Conservation (phyloP, 2,329 filamentous ascomycete genomes). For the Dothiorella sarmentorum region DNA sequence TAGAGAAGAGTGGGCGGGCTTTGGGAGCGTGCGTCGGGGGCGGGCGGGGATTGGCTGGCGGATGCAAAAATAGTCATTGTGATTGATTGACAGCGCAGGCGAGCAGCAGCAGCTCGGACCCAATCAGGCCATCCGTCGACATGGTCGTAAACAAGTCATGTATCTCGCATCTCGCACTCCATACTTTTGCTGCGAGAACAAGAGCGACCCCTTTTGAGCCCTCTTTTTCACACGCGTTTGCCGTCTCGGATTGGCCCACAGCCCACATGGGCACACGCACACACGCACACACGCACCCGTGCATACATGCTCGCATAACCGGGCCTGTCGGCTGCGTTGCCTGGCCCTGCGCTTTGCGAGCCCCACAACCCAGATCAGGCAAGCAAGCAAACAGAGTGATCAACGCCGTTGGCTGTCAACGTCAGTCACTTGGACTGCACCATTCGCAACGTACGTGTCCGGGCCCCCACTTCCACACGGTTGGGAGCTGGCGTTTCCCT, state of each 20-base stretch:
- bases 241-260: neutral
- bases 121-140: constrained; percentile 6
- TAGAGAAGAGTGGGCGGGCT: neutral
- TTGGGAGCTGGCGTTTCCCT: too few relatives aligned
- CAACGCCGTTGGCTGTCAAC: neutral
- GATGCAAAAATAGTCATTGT: constrained; percentile 9
- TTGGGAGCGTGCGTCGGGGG: neutral
- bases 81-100: constrained; percentile 1
- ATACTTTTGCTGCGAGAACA: too few relatives aligned
- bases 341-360: neutral
- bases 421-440: too few relatives aligned
- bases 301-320: neutral
- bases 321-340: neutral
- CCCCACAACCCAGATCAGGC: too few relatives aligned
- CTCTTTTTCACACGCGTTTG: neutral
- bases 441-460: too few relatives aligned
- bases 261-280: neutral
- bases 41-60: constrained; percentile 1
- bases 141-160: too few relatives aligned
- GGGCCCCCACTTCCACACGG: too few relatives aligned
- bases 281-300: neutral
- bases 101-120: neutral
- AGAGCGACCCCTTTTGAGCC: too few relatives aligned
- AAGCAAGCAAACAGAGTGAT: too few relatives aligned
- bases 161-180: too few relatives aligned